Percentiles rank a stretch among this genome's conserved stretches.
Conservation (phyloP, 148 eudicot genomes). For the Silene latifolia region DNA sequence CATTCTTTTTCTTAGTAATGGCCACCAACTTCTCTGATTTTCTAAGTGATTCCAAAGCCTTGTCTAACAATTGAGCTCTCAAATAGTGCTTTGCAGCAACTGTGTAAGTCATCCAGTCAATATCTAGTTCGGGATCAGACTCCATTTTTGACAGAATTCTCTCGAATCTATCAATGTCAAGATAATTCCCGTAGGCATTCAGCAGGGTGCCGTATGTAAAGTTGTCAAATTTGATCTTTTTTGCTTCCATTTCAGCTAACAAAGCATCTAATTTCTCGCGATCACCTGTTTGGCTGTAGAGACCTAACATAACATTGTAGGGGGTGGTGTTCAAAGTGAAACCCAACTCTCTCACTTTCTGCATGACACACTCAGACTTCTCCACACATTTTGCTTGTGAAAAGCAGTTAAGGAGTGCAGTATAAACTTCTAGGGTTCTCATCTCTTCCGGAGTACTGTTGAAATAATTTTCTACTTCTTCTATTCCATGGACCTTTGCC, state of each 20-base stretch:
- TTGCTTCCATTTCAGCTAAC: too few relatives aligned
- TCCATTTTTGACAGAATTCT: constrained; percentile 31
- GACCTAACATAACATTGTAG: too few relatives aligned
- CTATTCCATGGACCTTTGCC: constrained; percentile 36
- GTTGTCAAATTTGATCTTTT: too few relatives aligned
- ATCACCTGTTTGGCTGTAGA: too few relatives aligned
- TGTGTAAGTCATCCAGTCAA: constrained; percentile 21
- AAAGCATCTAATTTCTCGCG: too few relatives aligned
- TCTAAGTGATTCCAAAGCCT: too few relatives aligned
- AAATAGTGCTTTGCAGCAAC: too few relatives aligned
- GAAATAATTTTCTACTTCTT: constrained; percentile 38
- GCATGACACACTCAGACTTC: too few relatives aligned
- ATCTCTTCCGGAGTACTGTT: constrained; percentile 22
- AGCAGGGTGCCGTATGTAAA: too few relatives aligned
- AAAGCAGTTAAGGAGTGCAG: constrained; percentile 40
- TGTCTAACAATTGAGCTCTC: too few relatives aligned
- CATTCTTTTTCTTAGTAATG: constrained; percentile 17
- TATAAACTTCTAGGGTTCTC: constrained; percentile 24
- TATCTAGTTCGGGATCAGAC: constrained; percentile 20
- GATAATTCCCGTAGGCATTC: constrained; percentile 18
- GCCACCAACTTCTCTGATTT: constrained; percentile 27
- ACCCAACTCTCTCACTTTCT: too few relatives aligned
- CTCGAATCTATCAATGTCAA: constrained; percentile 28
- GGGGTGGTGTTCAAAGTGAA: too few relatives aligned
- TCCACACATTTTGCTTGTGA: constrained; percentile 16